Evolutionary conservation across 805 yeast species (phyloP).

Genomic region (Starmera quercuum): DNA sequence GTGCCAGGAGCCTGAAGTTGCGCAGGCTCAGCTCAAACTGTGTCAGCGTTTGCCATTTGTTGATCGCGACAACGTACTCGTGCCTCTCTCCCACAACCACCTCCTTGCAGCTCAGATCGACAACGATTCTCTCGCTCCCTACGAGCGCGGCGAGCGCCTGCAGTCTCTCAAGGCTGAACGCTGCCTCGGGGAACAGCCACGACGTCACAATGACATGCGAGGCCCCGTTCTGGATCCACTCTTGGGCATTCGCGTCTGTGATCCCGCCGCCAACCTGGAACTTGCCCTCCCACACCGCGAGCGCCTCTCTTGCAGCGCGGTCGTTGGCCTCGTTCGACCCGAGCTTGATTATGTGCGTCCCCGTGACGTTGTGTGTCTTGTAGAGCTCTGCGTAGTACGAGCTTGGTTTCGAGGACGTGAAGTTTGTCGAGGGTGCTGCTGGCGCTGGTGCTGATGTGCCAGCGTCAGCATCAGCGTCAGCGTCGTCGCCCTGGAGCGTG

Average conservation of each 20-base stretch:
- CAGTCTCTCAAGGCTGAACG: slow-evolving; percentile 45
- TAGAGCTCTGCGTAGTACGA: slow-evolving; percentile 71
- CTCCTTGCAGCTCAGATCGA: slow-evolving; percentile 81
- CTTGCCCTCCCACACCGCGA: slow-evolving; percentile 61
- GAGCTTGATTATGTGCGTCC: slow-evolving; percentile 90
- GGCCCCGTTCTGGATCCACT: slow-evolving; percentile 77
- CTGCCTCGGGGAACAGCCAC: slow-evolving; percentile 71
- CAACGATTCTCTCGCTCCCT: slow-evolving; percentile 64
- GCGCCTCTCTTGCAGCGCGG: slow-evolving; percentile 71
- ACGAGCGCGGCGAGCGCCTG: slow-evolving; percentile 40
- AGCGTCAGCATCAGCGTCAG: too few relatives aligned
- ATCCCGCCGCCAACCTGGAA: slow-evolving; percentile 95
- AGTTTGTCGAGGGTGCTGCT: slow-evolving; percentile 60
- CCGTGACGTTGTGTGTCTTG: slow-evolving; percentile 44
- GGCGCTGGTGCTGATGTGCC: too few relatives aligned
- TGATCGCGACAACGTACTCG: slow-evolving; percentile 92
- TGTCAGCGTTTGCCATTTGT: slow-evolving; percentile 93
- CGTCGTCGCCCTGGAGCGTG: slow-evolving; percentile 55
- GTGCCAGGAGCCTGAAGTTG: slow-evolving; percentile 44
- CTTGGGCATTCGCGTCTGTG: slow-evolving; percentile 57
- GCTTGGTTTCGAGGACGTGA: slow-evolving; percentile 68
- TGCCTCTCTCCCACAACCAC: slow-evolving; percentile 16
- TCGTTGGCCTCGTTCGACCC: slow-evolving; percentile 76
- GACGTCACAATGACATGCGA: slow-evolving; percentile 88
- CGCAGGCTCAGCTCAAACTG: slow-evolving; percentile 44